Evolutionary conservation across 176 grass and related monocot genomes (phyloP).

Genomic region (Typha latifolia): DNA sequence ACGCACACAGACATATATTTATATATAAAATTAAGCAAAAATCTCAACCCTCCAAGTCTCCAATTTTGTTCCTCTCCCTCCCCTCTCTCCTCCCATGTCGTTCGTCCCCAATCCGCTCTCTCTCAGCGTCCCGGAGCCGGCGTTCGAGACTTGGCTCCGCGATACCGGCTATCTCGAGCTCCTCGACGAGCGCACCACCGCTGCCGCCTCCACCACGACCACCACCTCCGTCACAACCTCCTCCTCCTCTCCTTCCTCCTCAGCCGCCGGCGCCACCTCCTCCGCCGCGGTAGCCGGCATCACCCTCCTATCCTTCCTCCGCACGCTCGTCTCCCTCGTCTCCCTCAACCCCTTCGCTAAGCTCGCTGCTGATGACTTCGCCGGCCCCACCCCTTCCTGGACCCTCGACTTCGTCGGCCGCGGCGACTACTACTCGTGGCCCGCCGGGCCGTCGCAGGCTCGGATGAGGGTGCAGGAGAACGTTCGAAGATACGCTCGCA

Average conservation of each 20-base stretch:
- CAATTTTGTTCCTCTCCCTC: background rate
- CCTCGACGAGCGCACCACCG: slow-evolving; percentile 47
- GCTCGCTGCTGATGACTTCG: slow-evolving; percentile 44
- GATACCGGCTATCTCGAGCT: slow-evolving; percentile 84
- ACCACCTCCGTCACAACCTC: background rate
- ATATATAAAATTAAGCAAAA: background rate
- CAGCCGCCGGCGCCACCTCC: background rate
- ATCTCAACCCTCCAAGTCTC: background rate
- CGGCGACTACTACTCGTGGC: slow-evolving; percentile 68
- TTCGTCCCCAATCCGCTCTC: slow-evolving; percentile 71
- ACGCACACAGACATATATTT: too few species aligned
- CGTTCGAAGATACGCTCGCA: slow-evolving; percentile 69
- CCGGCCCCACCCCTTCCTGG: slow-evolving; percentile 66
- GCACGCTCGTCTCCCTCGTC: slow-evolving; percentile 59
- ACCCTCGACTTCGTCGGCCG: slow-evolving; percentile 61
- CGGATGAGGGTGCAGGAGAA: slow-evolving; percentile 90
- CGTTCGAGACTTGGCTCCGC: slow-evolving; percentile 88
- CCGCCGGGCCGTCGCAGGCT: slow-evolving; percentile 59
- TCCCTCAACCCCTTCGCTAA: slow-evolving; percentile 73
- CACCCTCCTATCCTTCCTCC: slow-evolving; percentile 48
- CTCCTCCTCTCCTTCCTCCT: slow-evolving; percentile 2
- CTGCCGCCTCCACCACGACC: slow-evolving; percentile 3
- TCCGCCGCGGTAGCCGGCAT: slow-evolving; percentile 6
- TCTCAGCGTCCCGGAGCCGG: slow-evolving; percentile 66
- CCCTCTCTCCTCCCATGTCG: slow-evolving; percentile 4